phyloP scores from a whole-genome alignment of 768 basidiomycete genomes.

The Leccinum uliginosum region DNA sequence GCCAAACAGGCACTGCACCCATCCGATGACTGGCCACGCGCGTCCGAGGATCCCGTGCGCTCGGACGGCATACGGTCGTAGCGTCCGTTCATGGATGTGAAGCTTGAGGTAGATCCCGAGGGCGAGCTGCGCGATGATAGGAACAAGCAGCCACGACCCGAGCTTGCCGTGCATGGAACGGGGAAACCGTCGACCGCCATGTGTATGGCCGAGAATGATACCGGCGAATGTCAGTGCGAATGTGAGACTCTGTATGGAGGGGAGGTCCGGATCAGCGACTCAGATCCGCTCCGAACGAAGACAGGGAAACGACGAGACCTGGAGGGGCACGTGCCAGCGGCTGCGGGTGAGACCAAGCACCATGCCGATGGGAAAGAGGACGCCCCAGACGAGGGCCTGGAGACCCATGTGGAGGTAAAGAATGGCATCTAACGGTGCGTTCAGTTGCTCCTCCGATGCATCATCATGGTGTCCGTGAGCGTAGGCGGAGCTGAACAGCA shows the following conservation, averaged over 20 bases:
- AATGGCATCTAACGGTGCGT: slow-evolving; percentile 67
- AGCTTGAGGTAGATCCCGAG: slow-evolving; percentile 90
- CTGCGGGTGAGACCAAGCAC: slow-evolving; percentile 69
- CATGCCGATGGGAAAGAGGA: slow-evolving; percentile 84
- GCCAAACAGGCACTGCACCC: slow-evolving; percentile 91
- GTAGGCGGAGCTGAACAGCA: slow-evolving; percentile 5
- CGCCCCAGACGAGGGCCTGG: slow-evolving; percentile 78
- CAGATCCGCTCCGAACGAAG: background rate
- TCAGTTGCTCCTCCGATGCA: slow-evolving; percentile 57
- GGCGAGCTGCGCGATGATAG: slow-evolving; percentile 60
- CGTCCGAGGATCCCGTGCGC: slow-evolving; percentile 78
- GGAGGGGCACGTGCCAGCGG: slow-evolving; percentile 87
- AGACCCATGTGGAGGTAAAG: slow-evolving; percentile 82
- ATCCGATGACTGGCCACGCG: slow-evolving; percentile 77
- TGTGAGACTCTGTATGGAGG: slow-evolving; percentile 47
- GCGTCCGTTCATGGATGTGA: slow-evolving; percentile 75
- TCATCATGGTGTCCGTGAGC: slow-evolving; percentile 62
- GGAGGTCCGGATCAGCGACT: background rate
- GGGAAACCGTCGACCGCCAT: slow-evolving; percentile 74
- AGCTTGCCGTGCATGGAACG: slow-evolving; percentile 71
- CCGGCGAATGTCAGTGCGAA: slow-evolving; percentile 69
- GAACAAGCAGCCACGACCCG: slow-evolving; percentile 47
- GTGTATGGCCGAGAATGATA: slow-evolving; percentile 79
- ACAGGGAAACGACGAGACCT: slow-evolving; percentile 34
- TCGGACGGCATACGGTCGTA: slow-evolving; percentile 66